A percentile compares a stretch with the other conserved stretches of the same genome.
These are phyloP conservation scores for Stephania japonica DNA, from an alignment of 164 flowering plant genomes.

Conservation along the genomic window DNA sequence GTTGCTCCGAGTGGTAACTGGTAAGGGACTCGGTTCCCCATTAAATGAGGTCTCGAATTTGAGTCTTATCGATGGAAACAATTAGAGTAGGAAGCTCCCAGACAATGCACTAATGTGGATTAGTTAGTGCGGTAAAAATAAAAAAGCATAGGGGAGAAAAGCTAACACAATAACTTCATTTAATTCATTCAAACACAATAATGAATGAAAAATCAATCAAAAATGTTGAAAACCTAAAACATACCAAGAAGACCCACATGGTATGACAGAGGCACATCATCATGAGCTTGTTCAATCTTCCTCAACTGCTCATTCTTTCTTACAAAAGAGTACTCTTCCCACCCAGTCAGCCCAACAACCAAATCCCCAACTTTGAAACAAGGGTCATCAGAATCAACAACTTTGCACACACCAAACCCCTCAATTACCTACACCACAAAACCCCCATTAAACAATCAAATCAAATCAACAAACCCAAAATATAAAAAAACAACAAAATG, in stretches of 20 bases:
- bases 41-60: no score
- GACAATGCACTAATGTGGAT: no score
- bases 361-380: conserved; percentile 57
- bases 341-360: conserved; percentile 60
- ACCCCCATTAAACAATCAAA: background rate
- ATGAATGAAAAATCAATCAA: background rate
- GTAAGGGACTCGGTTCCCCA: no score
- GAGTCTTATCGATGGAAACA: no score
- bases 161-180: background rate
- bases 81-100: no score
- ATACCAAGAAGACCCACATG: conserved; percentile 76
- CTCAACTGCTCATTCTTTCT: conserved; percentile 32
- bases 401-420: conserved; percentile 76
- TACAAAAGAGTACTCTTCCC: conserved; percentile 80
- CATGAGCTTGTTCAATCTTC: conserved; percentile 31
- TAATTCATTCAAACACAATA: background rate
- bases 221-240: background rate
- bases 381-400: conserved; percentile 59
- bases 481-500: background rate
- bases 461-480: background rate
- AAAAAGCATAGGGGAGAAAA: background rate
- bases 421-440: conserved; percentile 30
- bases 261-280: conserved; percentile 63
- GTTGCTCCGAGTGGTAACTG: no score
- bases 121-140: background rate